Conservation (phyloP, 2,329 filamentous ascomycete species). For the Fonsecaea pedrosoi region DNA sequence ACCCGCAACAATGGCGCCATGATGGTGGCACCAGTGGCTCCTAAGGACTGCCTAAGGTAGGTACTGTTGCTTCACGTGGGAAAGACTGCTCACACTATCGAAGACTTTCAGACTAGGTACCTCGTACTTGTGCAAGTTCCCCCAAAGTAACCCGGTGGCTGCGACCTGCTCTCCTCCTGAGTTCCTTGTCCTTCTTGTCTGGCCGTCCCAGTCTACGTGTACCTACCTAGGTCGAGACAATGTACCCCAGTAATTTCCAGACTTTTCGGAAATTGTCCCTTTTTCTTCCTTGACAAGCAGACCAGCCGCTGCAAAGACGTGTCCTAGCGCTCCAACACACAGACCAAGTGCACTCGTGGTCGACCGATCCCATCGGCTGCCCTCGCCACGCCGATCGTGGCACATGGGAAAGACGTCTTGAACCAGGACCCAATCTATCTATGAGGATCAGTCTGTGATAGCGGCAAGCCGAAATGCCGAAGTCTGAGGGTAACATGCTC, state of each 20-base stretch:
- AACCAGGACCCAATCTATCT: neutral
- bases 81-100: neutral
- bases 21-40: neutral
- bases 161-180: neutral
- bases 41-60: too few relatives aligned
- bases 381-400: neutral
- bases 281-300: neutral
- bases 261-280: neutral
- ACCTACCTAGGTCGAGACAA: neutral
- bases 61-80: neutral
- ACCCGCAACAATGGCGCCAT: neutral
- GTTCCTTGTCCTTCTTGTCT: neutral
- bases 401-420: neutral
- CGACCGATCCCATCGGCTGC: neutral
- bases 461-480: neutral
- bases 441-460: neutral
- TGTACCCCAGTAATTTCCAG: neutral
- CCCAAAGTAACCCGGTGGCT: neutral
- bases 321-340: conserved; percentile 4
- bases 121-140: neutral
- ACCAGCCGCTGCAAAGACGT: neutral
- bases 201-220: neutral
- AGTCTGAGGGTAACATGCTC: neutral
- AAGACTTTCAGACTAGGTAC: too few relatives aligned
- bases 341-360: neutral